These are phyloP conservation scores for Argentina anserina DNA, from an alignment of 306 rosid species.

Conservation along the genomic window DNA sequence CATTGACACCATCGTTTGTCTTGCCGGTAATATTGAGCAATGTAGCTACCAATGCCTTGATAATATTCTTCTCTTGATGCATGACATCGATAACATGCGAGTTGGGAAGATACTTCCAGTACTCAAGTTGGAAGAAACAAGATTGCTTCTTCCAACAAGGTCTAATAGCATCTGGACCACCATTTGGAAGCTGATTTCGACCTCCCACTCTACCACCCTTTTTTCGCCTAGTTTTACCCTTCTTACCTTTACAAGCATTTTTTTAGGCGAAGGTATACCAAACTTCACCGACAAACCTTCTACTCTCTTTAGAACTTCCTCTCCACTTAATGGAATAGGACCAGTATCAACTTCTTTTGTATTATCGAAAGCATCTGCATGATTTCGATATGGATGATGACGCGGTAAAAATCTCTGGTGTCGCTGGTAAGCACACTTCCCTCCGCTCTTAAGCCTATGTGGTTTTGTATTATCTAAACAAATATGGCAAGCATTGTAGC, in stretches of 20 bases:
- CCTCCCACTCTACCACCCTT: too few species aligned
- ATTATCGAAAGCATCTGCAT: neutral
- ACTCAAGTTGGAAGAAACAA: slow-evolving; percentile 1
- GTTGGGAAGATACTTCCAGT: neutral
- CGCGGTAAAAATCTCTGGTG: neutral
- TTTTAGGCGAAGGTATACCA: too few species aligned
- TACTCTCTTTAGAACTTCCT: neutral
- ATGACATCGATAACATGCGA: neutral
- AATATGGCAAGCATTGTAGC: neutral
- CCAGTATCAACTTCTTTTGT: neutral
- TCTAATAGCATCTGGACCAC: too few species aligned
- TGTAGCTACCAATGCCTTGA: neutral
- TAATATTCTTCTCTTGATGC: slow-evolving; percentile 7
- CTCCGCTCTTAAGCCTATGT: too few species aligned
- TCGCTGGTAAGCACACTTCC: too few species aligned
- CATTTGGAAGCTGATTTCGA: too few species aligned
- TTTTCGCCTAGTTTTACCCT: too few species aligned
- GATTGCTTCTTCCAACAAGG: slow-evolving; percentile 17
- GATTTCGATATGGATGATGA: neutral
- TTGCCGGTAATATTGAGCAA: neutral
- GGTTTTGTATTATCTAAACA: neutral
- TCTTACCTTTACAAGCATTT: too few species aligned
- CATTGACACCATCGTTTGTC: neutral
- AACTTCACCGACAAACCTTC: too few species aligned
- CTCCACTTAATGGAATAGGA: neutral